Conservation (phyloP, 2,329 filamentous ascomycete species). For the Sporothrix curviconia region DNA sequence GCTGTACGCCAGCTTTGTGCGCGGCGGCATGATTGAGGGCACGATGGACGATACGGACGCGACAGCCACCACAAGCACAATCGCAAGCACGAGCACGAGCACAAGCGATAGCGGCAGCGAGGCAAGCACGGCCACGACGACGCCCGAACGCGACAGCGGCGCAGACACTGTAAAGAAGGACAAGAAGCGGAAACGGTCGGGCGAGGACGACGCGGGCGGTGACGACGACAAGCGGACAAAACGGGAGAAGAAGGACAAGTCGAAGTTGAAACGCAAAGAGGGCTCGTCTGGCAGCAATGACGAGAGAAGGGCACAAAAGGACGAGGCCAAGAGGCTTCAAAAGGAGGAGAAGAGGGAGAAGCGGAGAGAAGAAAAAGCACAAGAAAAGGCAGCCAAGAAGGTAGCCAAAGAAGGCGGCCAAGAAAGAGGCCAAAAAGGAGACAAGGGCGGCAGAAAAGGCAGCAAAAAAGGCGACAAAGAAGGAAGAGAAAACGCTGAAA, state of each 20-base stretch:
- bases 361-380: constrained; percentile 31
- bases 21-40: constrained; percentile 68
- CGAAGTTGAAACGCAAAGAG: constrained; percentile 20
- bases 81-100: no score
- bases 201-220: constrained; percentile 28
- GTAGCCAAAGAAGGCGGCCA: neutral
- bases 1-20: constrained; percentile 79
- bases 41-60: constrained; percentile 43
- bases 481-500: constrained; percentile 18
- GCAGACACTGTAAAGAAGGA: neutral
- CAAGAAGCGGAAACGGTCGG: constrained; percentile 13
- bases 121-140: constrained; percentile 22
- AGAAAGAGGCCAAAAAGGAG: constrained; percentile 17
- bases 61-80: no score
- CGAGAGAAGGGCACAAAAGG: constrained; percentile 18
- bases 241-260: constrained; percentile 27
- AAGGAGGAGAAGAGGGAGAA: constrained; percentile 27
- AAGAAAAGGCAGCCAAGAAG: constrained; percentile 33
- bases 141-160: constrained; percentile 27
- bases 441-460: constrained; percentile 22
- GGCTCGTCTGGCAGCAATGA: constrained; percentile 27
- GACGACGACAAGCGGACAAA: constrained; percentile 15
- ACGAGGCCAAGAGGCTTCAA: constrained; percentile 28
- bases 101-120: constrained; percentile 21
- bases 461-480: constrained; percentile 13